A percentile compares a stretch with the other conserved stretches of the same genome.
Evolutionary conservation across 2,329 filamentous ascomycete genomes (phyloP).

Genomic region (Sporothrix curviconia): DNA sequence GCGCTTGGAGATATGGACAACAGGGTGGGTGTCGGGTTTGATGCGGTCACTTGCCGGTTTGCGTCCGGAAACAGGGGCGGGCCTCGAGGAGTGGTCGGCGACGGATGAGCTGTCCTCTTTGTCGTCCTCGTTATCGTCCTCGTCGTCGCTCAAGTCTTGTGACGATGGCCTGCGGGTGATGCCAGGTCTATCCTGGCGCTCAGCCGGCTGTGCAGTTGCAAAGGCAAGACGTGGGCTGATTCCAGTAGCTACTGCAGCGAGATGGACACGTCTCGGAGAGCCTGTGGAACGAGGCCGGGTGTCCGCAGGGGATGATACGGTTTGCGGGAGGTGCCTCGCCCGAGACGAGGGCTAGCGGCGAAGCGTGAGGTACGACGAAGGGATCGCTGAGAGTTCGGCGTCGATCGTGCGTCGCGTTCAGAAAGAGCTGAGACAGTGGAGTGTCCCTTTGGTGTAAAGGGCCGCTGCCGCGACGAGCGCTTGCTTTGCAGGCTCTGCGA

Average conservation of each 20-base stretch:
- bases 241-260: constrained; percentile 43
- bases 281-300: neutral
- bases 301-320: neutral
- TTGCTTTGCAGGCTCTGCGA: constrained; percentile 34
- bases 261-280: constrained; percentile 33
- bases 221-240: constrained; percentile 38
- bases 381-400: constrained; percentile 41
- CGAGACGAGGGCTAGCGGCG: constrained; percentile 37
- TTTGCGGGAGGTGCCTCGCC: constrained; percentile 11
- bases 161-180: constrained; percentile 34
- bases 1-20: constrained; percentile 66
- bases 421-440: neutral
- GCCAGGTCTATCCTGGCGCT: constrained; percentile 19
- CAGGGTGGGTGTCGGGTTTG: constrained; percentile 38
- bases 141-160: constrained; percentile 41
- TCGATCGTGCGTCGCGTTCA: constrained; percentile 32
- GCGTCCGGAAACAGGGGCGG: neutral
- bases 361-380: constrained; percentile 50
- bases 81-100: constrained; percentile 21
- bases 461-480: constrained; percentile 32
- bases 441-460: constrained; percentile 24
- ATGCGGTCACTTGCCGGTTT: constrained; percentile 26
- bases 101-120: constrained; percentile 21
- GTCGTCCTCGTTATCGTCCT: constrained; percentile 37
- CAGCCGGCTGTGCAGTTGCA: constrained; percentile 27